Evolutionary conservation across 2,329 filamentous ascomycete genomes (phyloP), one percentile per base, ranked within the genome.

Genomic region (Botrytis deweyae): DNA sequence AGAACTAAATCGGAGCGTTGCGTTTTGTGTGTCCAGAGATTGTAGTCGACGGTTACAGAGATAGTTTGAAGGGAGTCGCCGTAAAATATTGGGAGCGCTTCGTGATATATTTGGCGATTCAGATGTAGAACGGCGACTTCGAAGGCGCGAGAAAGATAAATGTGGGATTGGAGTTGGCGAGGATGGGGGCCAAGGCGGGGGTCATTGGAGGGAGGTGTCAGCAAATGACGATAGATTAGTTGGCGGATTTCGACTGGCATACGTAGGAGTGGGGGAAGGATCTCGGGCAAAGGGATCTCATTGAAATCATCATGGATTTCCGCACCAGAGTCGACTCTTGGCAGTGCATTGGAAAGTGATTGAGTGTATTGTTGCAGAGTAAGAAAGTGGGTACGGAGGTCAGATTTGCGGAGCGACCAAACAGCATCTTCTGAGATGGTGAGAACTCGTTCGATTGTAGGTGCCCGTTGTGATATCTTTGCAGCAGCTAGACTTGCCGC

Each of bases 11-110:
- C 75, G 9, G 76, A 76, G 36, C 79, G 78, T n/a, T 68, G 73
- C 4, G 76, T 77, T 64, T 78, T 79, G 69, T 80, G 79, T 4
- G 61, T 58, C 79, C 79, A 80, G 65, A 80, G 55, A 66, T 79
- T 77, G 72, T 78, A 79, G 73, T 80, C 75, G 33, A 80, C 75
- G 10, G 63, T 78, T 33, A 78, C 69, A 49, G 75, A 75, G 4
- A 79, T 72, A 14, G 62, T 75, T 52, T 80, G 79, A 1, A 70
- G 68, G 33, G 75, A 65, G 18, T 67, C 58, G n/a, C 79, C 78
- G 36, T 79, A 80, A 55, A 79, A 70, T n/a, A 79, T 42, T 29
- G 78, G 78, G 2, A 80, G 74, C 16, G 77, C 77, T 55, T 80
- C 79, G 52, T 58, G 49, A 70, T 74, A 74, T 33, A 79, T 78